Base-by-base conservation (phyloP, 2,329 filamentous ascomycete genomes). In the Colletotrichum shisoi region DNA sequence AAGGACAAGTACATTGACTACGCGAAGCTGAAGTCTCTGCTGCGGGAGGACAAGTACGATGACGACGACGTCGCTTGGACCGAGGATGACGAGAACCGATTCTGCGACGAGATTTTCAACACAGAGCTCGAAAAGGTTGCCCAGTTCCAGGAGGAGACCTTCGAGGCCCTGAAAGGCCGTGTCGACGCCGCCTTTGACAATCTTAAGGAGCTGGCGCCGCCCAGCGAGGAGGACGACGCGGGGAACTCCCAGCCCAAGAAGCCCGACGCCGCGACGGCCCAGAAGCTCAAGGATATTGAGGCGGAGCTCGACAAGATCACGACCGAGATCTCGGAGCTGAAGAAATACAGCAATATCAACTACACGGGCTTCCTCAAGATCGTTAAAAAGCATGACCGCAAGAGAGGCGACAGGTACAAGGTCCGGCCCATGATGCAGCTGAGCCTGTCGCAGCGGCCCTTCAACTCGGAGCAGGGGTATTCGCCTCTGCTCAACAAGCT, bases 291-390 rank as follows among this genome's bases (percentile, higher is more conserved):
- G 71, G 87, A 92, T 72, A 88, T 94, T 45, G 85, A 95, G 74
- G 79, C 82, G 54, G 93, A 97, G 81, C 86, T 98, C 63, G 94
- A 98, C 78, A 80, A 81, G 61, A 95, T 98, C 78, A 95, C 92
- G 40, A 92, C 92, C 76, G 93, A 97, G 79, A 89, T 96, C 74
- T 94, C 91, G 77, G 92, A 96, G 82, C 85, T 99, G 72, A 95
- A 97, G 80, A 95, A 92, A 78, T 99, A 95, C 81, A 95, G 93
- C 79, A 91, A 90, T 71, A 90, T 97, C 81, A 99, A 99, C 81
- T 99, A 97, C 79, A 97, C 95, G 6, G 95, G 93, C 54, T 97
- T 98, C 79, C 86, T 97, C 76, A 99, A 99, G 84, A 96, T 96
- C 54, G 93, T 93, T 63, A 99, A 99, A 88, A 99, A 99, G 82